phyloP scores from a whole-genome alignment of 352 stramenopile species.

The Globisporangium lucens region DNA sequence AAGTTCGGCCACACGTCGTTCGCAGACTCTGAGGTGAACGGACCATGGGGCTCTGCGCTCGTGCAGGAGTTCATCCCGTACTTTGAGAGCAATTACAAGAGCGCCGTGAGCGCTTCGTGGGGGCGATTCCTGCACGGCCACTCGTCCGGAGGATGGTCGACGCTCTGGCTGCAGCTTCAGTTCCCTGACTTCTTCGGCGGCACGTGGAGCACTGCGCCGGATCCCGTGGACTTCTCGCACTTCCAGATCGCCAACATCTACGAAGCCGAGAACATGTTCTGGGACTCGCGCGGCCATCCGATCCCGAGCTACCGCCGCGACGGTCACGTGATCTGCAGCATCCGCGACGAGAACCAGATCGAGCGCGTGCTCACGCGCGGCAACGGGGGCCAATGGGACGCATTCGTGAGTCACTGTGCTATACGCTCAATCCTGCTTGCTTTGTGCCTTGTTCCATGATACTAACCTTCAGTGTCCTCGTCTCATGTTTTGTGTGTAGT shows the following conservation, averaged over 20 bases:
- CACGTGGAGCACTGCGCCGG: conserved; percentile 68
- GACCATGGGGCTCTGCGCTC: conserved; percentile 64
- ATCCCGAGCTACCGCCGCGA: conserved; percentile 60
- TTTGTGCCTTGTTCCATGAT: not conserved
- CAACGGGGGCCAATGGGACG: conserved; percentile 78
- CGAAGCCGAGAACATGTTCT: conserved; percentile 67
- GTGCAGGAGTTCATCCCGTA: conserved; percentile 70
- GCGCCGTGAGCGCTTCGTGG: conserved; percentile 22
- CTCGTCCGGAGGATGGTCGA: conserved; percentile 68
- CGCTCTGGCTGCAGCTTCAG: conserved; percentile 73
- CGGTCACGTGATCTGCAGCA: conserved; percentile 47
- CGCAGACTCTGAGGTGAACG: conserved; percentile 57
- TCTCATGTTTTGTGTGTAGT: conserved; percentile 23
- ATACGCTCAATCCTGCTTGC: not conserved
- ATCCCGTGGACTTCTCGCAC: conserved; percentile 64
- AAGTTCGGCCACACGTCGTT: conserved; percentile 80
- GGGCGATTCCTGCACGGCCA: conserved; percentile 70
- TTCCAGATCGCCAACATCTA: conserved; percentile 79
- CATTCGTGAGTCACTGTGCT: conserved; percentile 51
- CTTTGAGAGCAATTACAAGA: conserved; percentile 48
- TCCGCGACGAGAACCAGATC: conserved; percentile 70
- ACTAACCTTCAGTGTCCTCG: not conserved
- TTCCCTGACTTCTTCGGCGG: conserved; percentile 72
- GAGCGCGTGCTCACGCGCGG: conserved; percentile 58
- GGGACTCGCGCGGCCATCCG: conserved; percentile 50